These are phyloP conservation scores for Pseudocercospora pini-densiflorae DNA, from an alignment of 2,329 filamentous ascomycete species.

Conservation along the genomic window DNA sequence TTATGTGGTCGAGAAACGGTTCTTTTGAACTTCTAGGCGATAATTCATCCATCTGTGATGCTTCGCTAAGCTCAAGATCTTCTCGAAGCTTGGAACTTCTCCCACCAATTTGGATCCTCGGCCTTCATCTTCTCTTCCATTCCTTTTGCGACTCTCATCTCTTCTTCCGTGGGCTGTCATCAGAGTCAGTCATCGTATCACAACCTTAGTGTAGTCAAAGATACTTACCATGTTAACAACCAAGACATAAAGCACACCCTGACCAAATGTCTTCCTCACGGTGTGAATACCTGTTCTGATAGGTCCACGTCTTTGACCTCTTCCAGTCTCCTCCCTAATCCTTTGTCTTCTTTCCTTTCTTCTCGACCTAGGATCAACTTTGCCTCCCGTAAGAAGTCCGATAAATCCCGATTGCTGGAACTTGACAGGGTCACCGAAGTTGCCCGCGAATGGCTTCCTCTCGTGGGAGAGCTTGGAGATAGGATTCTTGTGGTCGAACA, in stretches of 20 bases:
- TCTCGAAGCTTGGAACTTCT: slow-evolving; percentile 1
- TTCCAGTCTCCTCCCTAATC: neutral
- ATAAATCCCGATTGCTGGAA: slow-evolving; percentile 28
- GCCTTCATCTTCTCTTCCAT: slow-evolving; percentile 10
- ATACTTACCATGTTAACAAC: slow-evolving; percentile 49
- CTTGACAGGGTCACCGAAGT: slow-evolving; percentile 3
- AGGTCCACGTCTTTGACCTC: neutral
- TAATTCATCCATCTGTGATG: too few relatives aligned
- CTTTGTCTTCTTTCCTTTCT: neutral
- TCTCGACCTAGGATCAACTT: slow-evolving; percentile 27
- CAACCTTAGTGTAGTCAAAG: too few relatives aligned
- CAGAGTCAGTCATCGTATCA: neutral
- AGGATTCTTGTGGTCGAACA: slow-evolving; percentile 50
- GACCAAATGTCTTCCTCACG: slow-evolving; percentile 21
- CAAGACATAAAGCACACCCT: slow-evolving; percentile 54
- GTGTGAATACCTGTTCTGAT: slow-evolving; percentile 8
- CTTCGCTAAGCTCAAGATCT: too few relatives aligned
- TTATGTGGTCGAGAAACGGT: too few relatives aligned
- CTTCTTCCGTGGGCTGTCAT: neutral
- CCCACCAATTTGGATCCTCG: slow-evolving; percentile 10
- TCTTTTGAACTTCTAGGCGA: too few relatives aligned
- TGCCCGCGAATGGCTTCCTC: slow-evolving; percentile 47
- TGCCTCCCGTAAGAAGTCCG: slow-evolving; percentile 51
- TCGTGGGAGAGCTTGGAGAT: slow-evolving; percentile 55
- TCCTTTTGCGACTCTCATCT: slow-evolving; percentile 4